phyloP scores from a whole-genome alignment of 2,329 filamentous ascomycete species.

The Periconia digitata region DNA sequence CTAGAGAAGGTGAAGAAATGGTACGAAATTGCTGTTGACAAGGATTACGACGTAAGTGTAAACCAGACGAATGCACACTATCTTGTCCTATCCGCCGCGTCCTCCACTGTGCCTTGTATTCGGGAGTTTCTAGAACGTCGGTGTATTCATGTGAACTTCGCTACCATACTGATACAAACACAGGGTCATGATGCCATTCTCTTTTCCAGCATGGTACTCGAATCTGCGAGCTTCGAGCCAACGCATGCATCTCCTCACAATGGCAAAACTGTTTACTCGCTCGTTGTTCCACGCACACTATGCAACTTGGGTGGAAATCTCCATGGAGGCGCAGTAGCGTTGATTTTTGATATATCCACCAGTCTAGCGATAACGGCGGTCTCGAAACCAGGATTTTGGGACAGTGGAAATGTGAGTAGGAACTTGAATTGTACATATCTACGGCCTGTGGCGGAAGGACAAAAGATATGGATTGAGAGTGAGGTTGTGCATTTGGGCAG shows the following conservation, averaged over 20 bases:
- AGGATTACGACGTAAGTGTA: slow-evolving; percentile 29
- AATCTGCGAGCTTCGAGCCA: slow-evolving; percentile 34
- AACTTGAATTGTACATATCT: slow-evolving; percentile 51
- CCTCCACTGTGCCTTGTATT: neutral
- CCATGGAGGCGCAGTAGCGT: slow-evolving; percentile 57
- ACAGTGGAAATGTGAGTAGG: slow-evolving; percentile 31
- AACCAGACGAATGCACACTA: no score
- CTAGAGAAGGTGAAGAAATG: slow-evolving; percentile 23
- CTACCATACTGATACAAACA: no score
- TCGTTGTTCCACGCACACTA: slow-evolving; percentile 48
- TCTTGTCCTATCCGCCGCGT: neutral
- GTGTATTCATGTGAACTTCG: neutral
- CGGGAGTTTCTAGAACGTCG: neutral
- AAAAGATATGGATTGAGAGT: slow-evolving; percentile 45
- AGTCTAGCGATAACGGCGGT: slow-evolving; percentile 41
- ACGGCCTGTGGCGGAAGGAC: slow-evolving; percentile 44
- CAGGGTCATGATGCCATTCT: slow-evolving; percentile 25
- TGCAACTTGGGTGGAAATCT: slow-evolving; percentile 53
- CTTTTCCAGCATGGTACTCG: slow-evolving; percentile 34
- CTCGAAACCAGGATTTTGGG: slow-evolving; percentile 44
- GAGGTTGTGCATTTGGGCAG: slow-evolving; percentile 50
- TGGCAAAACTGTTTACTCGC: slow-evolving; percentile 46
- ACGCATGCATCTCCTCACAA: slow-evolving; percentile 30
- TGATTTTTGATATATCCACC: slow-evolving; percentile 59
- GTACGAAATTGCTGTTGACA: slow-evolving; percentile 21